Base-by-base conservation (phyloP, 1,139 yeast genomes). In the Suhomyces taliae region DNA sequence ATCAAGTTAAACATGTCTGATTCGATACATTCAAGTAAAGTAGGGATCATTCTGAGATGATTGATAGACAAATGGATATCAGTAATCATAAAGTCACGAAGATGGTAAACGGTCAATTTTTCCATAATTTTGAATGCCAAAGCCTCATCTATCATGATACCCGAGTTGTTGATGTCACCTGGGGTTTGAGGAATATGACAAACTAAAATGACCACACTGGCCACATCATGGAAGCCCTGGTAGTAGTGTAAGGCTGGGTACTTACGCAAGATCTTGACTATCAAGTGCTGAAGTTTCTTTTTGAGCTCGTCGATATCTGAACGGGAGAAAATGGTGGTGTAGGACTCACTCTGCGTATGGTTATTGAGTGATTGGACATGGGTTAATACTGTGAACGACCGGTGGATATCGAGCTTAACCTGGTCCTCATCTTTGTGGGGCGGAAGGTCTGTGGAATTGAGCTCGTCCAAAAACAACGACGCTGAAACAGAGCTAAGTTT, bases 141-240 rank as follows among this genome's bases (percentile, higher is more conserved):
- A 10, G 66, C 70, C 40, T 73, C 76, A 46, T 46, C 46, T 24
- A 36, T 45, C 36, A 27, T 43, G 50, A 54, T 27, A 34, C 43
- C 33, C 41, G 49, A 36, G 40, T 46, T 8, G 12, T 53, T 47
- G 8, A 46, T 9, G 10, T 37, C 44, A 1, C 34, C 41, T 6
- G 43, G 24, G 9, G 8, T 10, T 14, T 14, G 37, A 10, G 49
- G 39, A 8, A n/a, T 24, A 36, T 60, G 59, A 56, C 81, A 81
- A 0, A 85, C 79, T 19, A 85, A 58, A 19, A 87, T 67, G n/a
- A 88, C 69, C 8, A 87, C 76, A 43, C 88, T 79, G 2, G 90
- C 91, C 34, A 91, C 72, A 60, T 93, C 98, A 66, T 93, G 98
- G 61, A 79, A 90, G 0, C 99, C 99, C 66, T 93, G 99, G 62